These are phyloP conservation scores for Ceratobasidium sp. DNA, from an alignment of 1,284 basidiomycete species.

Conservation along the genomic window DNA sequence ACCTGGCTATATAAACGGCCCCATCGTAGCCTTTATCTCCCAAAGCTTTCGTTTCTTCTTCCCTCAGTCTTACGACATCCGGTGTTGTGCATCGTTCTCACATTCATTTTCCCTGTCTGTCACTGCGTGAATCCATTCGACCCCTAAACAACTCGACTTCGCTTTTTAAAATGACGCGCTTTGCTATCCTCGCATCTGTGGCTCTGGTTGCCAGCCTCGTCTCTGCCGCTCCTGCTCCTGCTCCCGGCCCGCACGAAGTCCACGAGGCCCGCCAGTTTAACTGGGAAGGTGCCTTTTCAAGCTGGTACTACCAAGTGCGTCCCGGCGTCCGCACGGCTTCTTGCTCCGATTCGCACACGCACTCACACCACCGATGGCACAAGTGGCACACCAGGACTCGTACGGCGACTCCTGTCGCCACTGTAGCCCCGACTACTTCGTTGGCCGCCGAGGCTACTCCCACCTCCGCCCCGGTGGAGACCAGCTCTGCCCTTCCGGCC, in stretches of 20 bases:
- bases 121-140: conserved; percentile 6
- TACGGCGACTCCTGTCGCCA: conserved; percentile 8
- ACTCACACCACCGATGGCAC: conserved; percentile 34
- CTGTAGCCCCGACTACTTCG: neutral
- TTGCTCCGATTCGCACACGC: conserved; percentile 4
- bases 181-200: conserved; percentile 21
- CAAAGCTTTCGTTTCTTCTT: conserved; percentile 35
- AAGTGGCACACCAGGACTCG: conserved; percentile 31
- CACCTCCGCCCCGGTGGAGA: neutral
- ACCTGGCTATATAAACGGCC: conserved; percentile 26
- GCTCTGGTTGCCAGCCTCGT: conserved; percentile 13
- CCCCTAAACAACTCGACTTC: conserved; percentile 11
- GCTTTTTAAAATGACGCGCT: conserved; percentile 18
- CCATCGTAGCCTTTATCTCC: neutral
- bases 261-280: neutral
- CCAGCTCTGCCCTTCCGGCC: conserved; percentile 9
- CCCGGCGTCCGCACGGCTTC: conserved; percentile 29
- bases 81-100: conserved; percentile 14
- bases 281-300: conserved; percentile 1
- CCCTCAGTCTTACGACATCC: conserved; percentile 4
- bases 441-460: conserved; percentile 7
- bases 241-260: neutral
- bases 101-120: conserved; percentile 40
- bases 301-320: conserved; percentile 25
- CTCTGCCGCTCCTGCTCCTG: conserved; percentile 22